Conservation (phyloP, 208 protist genomes). For the Wallacemonas collosoma region DNA sequence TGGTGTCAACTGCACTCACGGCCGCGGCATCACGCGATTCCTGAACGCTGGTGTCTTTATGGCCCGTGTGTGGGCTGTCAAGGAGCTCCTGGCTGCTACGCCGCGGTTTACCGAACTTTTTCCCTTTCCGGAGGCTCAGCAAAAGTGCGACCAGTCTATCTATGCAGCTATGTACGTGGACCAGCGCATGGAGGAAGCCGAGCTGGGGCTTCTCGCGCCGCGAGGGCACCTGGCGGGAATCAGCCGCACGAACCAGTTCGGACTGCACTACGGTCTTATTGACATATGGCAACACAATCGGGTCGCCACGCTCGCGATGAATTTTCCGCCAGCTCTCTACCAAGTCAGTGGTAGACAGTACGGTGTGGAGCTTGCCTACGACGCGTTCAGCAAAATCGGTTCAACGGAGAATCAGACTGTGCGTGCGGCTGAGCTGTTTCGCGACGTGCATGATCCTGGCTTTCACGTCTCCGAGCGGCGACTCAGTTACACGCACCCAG, state of each 20-base stretch:
- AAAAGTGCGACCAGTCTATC: background rate
- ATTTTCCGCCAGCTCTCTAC: background rate
- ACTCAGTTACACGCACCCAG: background rate
- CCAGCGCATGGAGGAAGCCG: background rate
- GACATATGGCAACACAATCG: constrained; percentile 3
- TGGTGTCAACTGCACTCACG: background rate
- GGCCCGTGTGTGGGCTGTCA: background rate
- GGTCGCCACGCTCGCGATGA: background rate
- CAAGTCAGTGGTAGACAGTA: background rate
- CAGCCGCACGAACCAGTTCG: background rate
- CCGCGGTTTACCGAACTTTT: background rate
- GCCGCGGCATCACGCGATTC: background rate
- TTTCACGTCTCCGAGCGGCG: background rate
- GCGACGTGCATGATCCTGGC: background rate
- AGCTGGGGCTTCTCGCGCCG: background rate
- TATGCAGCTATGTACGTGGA: background rate
- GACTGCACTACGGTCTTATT: background rate
- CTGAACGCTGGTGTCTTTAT: background rate
- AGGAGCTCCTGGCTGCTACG: background rate
- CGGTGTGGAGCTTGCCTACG: background rate
- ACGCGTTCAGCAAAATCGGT: background rate
- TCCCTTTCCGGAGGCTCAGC: background rate
- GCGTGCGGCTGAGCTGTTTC: background rate
- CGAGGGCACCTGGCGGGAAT: background rate
- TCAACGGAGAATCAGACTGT: background rate